phyloP scores from a whole-genome alignment of 768 basidiomycete species.

The Hortiboletus campestris region DNA sequence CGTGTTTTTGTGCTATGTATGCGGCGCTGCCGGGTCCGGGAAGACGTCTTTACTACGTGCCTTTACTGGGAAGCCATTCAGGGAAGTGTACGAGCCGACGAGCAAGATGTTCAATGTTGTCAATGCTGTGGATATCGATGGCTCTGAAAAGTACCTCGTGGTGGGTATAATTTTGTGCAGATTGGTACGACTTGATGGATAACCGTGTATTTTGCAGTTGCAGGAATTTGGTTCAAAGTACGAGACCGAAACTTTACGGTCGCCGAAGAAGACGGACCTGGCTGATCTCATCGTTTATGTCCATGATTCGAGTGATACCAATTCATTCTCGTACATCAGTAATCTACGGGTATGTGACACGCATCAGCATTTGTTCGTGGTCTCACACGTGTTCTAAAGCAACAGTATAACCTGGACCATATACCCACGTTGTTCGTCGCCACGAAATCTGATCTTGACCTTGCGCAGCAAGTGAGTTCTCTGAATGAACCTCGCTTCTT shows the following conservation, averaged over 20 bases:
- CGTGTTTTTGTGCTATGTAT: slow-evolving; percentile 91
- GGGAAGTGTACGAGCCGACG: slow-evolving; percentile 79
- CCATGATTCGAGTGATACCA: slow-evolving; percentile 96
- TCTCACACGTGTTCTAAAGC: slow-evolving; percentile 48
- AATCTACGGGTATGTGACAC: slow-evolving; percentile 74
- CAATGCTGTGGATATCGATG: slow-evolving; percentile 91
- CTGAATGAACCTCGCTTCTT: neutral
- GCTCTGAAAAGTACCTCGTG: slow-evolving; percentile 93
- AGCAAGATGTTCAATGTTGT: slow-evolving; percentile 89
- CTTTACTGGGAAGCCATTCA: slow-evolving; percentile 83
- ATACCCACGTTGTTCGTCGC: slow-evolving; percentile 96
- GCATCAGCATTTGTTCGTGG: neutral
- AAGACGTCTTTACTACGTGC: slow-evolving; percentile 86
- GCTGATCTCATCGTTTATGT: slow-evolving; percentile 96
- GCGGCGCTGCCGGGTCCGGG: slow-evolving; percentile 93
- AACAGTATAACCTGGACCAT: slow-evolving; percentile 95
- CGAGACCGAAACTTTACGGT: slow-evolving; percentile 86
- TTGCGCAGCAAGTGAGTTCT: slow-evolving; percentile 79
- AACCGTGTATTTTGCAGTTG: slow-evolving; percentile 48
- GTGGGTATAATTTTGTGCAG: slow-evolving; percentile 58
- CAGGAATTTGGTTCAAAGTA: slow-evolving; percentile 98
- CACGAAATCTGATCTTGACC: slow-evolving; percentile 97
- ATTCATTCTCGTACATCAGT: slow-evolving; percentile 98
- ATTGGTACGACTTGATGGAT: neutral
- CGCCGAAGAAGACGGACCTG: slow-evolving; percentile 85